Percentiles rank a stretch among this genome's conserved stretches.
These are phyloP conservation scores for Lagerstroemia speciosa DNA, from an alignment of 345 rosid species.

Conservation along the genomic window DNA sequence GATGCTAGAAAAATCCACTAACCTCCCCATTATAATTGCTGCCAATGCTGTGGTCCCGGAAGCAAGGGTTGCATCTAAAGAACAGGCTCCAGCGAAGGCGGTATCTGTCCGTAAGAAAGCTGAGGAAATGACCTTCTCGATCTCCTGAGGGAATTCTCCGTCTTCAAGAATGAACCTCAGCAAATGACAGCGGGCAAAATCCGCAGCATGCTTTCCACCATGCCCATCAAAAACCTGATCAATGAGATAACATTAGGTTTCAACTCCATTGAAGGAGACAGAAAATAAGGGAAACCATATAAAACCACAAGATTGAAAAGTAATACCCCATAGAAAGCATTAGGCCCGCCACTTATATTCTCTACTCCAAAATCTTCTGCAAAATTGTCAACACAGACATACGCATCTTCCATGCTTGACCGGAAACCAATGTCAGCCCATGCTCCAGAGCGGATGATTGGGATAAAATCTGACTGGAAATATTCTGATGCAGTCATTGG, in stretches of 20 bases:
- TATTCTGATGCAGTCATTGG: slow-evolving; percentile 27
- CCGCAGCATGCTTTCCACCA: slow-evolving; percentile 91
- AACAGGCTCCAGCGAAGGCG: slow-evolving; percentile 73
- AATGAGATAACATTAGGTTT: not conserved
- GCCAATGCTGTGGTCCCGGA: slow-evolving; percentile 90
- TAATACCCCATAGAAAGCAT: slow-evolving; percentile 79
- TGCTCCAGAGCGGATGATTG: slow-evolving; percentile 74
- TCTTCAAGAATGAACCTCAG: slow-evolving; percentile 64
- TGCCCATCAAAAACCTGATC: slow-evolving; percentile 58
- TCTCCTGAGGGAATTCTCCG: slow-evolving; percentile 55
- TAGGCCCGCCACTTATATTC: slow-evolving; percentile 36
- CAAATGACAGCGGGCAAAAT: slow-evolving; percentile 56
- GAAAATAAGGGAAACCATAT: slow-evolving; percentile 3
- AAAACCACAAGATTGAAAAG: slow-evolving; percentile 6
- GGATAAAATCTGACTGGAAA: slow-evolving; percentile 36
- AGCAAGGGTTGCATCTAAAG: slow-evolving; percentile 51
- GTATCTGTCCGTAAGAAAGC: slow-evolving; percentile 74
- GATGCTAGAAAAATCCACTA: slow-evolving; percentile 9
- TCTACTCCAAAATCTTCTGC: slow-evolving; percentile 37
- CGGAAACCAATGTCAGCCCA: slow-evolving; percentile 69
- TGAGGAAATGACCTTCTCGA: slow-evolving; percentile 61
- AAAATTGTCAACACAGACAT: slow-evolving; percentile 54
- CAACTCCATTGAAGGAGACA: not conserved
- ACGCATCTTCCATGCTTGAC: slow-evolving; percentile 77
- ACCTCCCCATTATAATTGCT: slow-evolving; percentile 79